Evolutionary conservation across 2,329 filamentous ascomycete species (phyloP), one percentile per base, ranked within the genome.

Genomic region (Fusarium nelsonii): DNA sequence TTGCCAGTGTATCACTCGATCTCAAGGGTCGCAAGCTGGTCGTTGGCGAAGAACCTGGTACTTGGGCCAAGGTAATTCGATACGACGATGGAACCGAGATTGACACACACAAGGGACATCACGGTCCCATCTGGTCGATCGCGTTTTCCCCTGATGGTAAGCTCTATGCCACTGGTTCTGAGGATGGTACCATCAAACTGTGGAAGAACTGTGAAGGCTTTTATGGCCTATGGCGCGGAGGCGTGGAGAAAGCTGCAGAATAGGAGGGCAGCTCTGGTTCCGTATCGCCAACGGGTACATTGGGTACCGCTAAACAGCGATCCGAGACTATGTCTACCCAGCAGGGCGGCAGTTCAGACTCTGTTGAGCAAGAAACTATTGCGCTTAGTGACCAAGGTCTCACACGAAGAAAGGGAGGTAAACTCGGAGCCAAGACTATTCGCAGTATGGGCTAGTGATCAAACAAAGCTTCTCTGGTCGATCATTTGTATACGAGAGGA

Each of bases 171-270:
- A 99, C 96, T 2, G 96, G 93, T 32, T 97, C 94, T 49, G 96
- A 99, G 78, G 96, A 99, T 75, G 96, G 96, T 40, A 99, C 96
- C 0, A 97, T 99, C 79, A 99, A 99, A 82, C 84, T 99, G 84
- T 91, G 88, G 88, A 91, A 91, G 81, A 91, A 91, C 69, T 90
- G 88, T 63, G 86, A 89, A 8, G 88, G 88, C 1, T 86, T 84
- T 61, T 91, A 90, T 59, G 88, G 88, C 3, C 83, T 90, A 37
- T 91, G 88, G 88, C 83, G 85, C 39, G 85, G 85, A 50, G 83
- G 83, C n/a, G 77, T 76, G 10, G 76, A 80, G 55, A 76, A 75
- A 54, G 68, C 76, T 62, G 74, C 74, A 54, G 79, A 81, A 74
- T 81, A 81, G 79, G 75, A 73, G 20, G 73, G 68, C 51, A 73